A percentile compares a stretch with the other conserved stretches of the same genome.
These are phyloP conservation scores for Trichocomaceae sp. DNA, from an alignment of 2,329 filamentous ascomycete species.

Conservation along the genomic window DNA sequence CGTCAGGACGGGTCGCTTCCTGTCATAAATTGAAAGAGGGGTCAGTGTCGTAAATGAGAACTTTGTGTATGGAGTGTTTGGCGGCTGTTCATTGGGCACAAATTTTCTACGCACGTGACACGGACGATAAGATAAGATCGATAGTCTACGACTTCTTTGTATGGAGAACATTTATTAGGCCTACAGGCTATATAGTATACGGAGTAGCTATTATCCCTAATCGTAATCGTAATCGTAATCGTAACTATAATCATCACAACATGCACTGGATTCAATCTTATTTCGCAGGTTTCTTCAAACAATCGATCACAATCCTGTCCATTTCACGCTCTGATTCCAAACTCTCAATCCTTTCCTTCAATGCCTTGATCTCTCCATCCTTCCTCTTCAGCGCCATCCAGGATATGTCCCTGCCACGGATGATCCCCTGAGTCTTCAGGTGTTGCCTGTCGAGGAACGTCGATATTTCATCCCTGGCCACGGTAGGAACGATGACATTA, in stretches of 20 bases:
- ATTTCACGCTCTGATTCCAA: conserved; percentile 53
- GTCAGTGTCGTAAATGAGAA: too few species aligned
- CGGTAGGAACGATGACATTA: conserved; percentile 26
- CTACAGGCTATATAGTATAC: too few species aligned
- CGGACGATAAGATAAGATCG: too few species aligned
- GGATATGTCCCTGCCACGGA: conserved; percentile 59
- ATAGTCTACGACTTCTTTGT: too few species aligned
- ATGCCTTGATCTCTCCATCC: conserved; percentile 57
- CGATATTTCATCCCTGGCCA: conserved; percentile 31
- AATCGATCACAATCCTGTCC: conserved; percentile 41
- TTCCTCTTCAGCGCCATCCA: conserved; percentile 57
- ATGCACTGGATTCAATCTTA: not conserved
- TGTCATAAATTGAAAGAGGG: too few species aligned
- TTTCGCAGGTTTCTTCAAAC: conserved; percentile 22
- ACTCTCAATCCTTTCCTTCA: conserved; percentile 58
- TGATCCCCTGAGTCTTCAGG: conserved; percentile 54
- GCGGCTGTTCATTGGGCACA: too few species aligned
- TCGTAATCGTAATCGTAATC: too few species aligned
- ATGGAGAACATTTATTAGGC: too few species aligned
- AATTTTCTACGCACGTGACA: too few species aligned
- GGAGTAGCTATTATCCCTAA: too few species aligned
- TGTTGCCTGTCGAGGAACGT: conserved; percentile 50
- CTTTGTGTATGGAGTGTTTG: too few species aligned
- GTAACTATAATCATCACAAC: not conserved
- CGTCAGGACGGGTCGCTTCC: too few species aligned